Conservation (phyloP, 192 early-diverging fungal species). For the Coemansia sp. region DNA sequence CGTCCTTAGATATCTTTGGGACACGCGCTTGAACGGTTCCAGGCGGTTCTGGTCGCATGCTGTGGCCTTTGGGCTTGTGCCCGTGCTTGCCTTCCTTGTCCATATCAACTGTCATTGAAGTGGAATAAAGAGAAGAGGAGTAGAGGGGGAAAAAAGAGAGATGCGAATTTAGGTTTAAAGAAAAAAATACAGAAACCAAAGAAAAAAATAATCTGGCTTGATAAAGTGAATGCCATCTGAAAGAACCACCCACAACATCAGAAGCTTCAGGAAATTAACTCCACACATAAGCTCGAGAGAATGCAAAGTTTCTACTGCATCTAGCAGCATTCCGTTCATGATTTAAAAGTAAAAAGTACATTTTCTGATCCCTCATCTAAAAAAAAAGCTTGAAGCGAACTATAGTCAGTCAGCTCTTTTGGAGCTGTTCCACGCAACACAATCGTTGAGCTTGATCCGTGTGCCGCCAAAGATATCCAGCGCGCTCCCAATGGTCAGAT, state of each 20-base stretch:
- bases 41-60: slow-evolving; percentile 5
- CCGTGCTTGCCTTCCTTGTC: slow-evolving; percentile 10
- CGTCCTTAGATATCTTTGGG: slow-evolving; percentile 6
- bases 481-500: slow-evolving; percentile 94
- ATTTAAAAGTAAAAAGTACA: background rate
- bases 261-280: background rate
- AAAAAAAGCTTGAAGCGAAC: too few relatives aligned
- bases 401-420: too few relatives aligned
- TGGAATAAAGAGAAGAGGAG: background rate
- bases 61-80: slow-evolving; percentile 40
- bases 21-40: background rate
- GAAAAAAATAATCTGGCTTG: background rate
- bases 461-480: slow-evolving; percentile 96
- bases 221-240: background rate
- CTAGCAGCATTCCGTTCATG: too few relatives aligned
- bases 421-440: slow-evolving; percentile 68
- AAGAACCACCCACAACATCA: too few relatives aligned
- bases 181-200: background rate
- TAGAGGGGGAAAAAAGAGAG: background rate
- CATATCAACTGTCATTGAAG: slow-evolving; percentile 37
- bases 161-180: background rate
- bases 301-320: background rate
- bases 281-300: background rate
- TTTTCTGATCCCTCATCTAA: too few relatives aligned
- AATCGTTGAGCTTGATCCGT: slow-evolving; percentile 78